Evolutionary conservation across 352 stramenopile genomes (phyloP), one percentile per base, ranked within the genome.

Genomic region (Phytophthora ohioensis): DNA sequence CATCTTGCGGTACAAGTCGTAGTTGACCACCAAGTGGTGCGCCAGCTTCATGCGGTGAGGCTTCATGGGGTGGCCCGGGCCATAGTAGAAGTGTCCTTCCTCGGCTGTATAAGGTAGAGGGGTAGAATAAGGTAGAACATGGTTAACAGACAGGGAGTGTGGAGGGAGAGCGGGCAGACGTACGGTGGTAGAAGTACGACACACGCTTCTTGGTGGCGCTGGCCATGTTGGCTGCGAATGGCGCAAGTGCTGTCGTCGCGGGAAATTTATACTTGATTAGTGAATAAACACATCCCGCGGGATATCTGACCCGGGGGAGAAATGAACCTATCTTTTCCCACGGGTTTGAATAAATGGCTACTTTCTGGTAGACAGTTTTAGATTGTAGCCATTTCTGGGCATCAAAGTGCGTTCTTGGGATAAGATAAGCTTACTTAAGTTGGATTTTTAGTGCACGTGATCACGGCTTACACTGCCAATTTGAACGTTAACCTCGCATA

Each of bases 1-100:
- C 97, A 99, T 99, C 80, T 99, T 97, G 51, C 94, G 92, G 80
- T 99, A 99, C 21, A 99, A 78, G 32, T 98, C 97, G 80, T 99
- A 99, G 46, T 93, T 93, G n/a, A 99, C 83, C 41, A 99, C 92
- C 3, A 99, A 87, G 72, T 99, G 97, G 81, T 99, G 98, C 48
- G 98, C 91, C 69, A 99, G 79, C 84, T 99, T 99, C 42, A 99
- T 87, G 55, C 98, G 93, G 62, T 95, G 89, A 7, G 97, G 97
- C 87, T 99, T 99, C 97, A 99, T 99, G 36, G 97, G 97, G 80
- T 99, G 97, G 63, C 92, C 75, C 48, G 95, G 81, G 17, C 93
- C 96, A 88, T 99, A 99, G 87, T 99, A 98, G 68, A 98, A 99
- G 77, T 99, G 92, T 3, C 97, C 97, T 48, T 99, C 93, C 73